Evolutionary conservation across 495 filamentous ascomycete genomes (phyloP), one percentile per base, ranked within the genome.

Genomic region (Trichocladium uniseriatum): DNA sequence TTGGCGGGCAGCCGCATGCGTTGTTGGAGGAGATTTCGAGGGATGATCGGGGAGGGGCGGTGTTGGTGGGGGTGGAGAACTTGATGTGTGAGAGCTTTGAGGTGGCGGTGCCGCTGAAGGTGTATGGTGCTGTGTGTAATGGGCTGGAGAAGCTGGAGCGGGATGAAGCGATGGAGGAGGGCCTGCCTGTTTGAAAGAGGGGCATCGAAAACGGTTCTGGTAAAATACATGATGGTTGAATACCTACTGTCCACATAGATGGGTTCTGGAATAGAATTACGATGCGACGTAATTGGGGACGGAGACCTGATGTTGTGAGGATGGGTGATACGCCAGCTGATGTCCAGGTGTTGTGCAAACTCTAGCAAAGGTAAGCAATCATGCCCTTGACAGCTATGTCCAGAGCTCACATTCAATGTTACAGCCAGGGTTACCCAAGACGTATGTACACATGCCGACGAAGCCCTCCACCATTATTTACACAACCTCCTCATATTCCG

Each of bases 51-150:
- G 87, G 87, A 0, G 71, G 74, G 2, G 55, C 73, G 15, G 74
- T 86, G 1, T 58, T 87, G 32, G 83, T 83, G 3, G 83, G 87
- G 1, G 76, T 82, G 51, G 86, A 94, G 67, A 79, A 79, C 52
- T 57, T 95, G 48, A 73, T 78, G 15, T 89, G 87, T 55, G 89
- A 95, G 72, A 89, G 83, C 15, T 95, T 95, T 67, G 89, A 95
- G 61, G 83, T 95, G 38, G 77, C 79, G 2, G 85, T 95, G 40
- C 89, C 89, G 39, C 63, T 95, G 43, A 77, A 77, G 39, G 85
- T 95, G 0, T 95, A 90, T 63, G 89, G 89, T 7, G 82, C 86
- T 6, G 61, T 75, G 27, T 65, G 70, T 46, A 69, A 61, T 34
- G 69, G 62, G 32, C 57, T 69, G 47, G 73, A 68, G 63, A 65